These are phyloP conservation scores for Amanita phalloides DNA, from an alignment of 768 basidiomycete genomes.

Conservation along the genomic window DNA sequence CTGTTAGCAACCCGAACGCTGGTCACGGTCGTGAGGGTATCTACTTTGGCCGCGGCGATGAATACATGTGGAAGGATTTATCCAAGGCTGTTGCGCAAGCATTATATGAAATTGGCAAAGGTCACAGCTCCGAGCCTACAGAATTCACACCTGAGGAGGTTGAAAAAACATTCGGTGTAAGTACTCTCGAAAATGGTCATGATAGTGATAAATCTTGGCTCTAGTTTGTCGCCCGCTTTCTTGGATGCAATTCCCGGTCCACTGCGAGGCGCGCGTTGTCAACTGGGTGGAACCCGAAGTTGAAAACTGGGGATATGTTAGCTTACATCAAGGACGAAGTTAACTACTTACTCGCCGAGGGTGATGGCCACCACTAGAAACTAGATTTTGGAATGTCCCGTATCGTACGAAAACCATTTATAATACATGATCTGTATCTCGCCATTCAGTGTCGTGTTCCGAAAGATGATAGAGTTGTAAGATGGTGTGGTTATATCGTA, in stretches of 20 bases:
- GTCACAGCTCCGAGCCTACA: conserved; percentile 27
- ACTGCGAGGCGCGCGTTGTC: conserved; percentile 22
- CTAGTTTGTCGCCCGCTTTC: conserved; percentile 26
- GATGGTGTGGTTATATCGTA: too few species aligned
- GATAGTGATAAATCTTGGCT: background rate
- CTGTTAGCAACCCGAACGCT: conserved; percentile 19
- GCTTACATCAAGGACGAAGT: conserved; percentile 36
- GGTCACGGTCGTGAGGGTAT: conserved; percentile 40
- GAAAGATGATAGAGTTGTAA: too few species aligned
- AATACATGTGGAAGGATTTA: conserved; percentile 33
- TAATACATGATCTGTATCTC: too few species aligned
- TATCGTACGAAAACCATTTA: too few species aligned
- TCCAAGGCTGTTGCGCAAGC: conserved; percentile 26
- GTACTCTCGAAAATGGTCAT: background rate
- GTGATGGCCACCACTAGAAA: background rate
- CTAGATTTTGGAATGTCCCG: too few species aligned
- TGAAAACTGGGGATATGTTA: conserved; percentile 36
- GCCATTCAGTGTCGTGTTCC: too few species aligned
- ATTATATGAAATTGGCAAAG: conserved; percentile 26
- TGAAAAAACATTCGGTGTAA: conserved; percentile 26
- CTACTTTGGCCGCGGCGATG: conserved; percentile 43
- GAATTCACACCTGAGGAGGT: conserved; percentile 36
- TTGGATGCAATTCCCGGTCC: conserved; percentile 31
- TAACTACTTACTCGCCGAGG: background rate
- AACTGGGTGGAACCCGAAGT: conserved; percentile 37